phyloP scores from a whole-genome alignment of 106 monocot species.

The Narthecium ossifragum region DNA sequence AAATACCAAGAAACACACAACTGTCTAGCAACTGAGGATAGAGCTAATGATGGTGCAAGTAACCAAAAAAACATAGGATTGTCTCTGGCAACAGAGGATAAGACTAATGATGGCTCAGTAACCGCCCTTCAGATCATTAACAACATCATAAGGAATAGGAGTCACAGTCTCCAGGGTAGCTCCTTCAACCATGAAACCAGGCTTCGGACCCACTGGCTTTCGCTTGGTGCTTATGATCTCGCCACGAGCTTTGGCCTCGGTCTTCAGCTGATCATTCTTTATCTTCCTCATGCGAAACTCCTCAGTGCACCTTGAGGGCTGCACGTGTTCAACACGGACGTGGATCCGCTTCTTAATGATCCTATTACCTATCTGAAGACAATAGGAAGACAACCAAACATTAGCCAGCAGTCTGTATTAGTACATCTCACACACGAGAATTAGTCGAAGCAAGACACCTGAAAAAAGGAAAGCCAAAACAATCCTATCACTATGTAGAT shows the following conservation, averaged over 20 bases:
- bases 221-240: slow-evolving; percentile 65
- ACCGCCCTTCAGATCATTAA: slow-evolving; percentile 77
- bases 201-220: slow-evolving; percentile 61
- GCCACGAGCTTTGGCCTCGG: slow-evolving; percentile 64
- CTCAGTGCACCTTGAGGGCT: slow-evolving; percentile 57
- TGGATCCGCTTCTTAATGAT: slow-evolving; percentile 71
- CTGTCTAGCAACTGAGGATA: no score
- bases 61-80: no score
- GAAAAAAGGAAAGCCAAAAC: no score
- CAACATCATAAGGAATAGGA: slow-evolving; percentile 76
- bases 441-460: no score
- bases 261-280: slow-evolving; percentile 53
- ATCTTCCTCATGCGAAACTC: slow-evolving; percentile 49
- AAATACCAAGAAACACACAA: no score
- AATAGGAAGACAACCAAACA: not conserved
- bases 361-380: slow-evolving; percentile 51
- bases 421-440: not conserved
- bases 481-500: no score
- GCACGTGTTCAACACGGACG: slow-evolving; percentile 59
- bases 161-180: slow-evolving; percentile 64
- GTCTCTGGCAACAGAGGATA: no score
- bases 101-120: no score
- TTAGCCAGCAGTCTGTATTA: not conserved
- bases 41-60: no score
- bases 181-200: slow-evolving; percentile 79